Evolutionary conservation across 345 rosid species (phyloP).

Genomic region (Mallotus nudiflorus): DNA sequence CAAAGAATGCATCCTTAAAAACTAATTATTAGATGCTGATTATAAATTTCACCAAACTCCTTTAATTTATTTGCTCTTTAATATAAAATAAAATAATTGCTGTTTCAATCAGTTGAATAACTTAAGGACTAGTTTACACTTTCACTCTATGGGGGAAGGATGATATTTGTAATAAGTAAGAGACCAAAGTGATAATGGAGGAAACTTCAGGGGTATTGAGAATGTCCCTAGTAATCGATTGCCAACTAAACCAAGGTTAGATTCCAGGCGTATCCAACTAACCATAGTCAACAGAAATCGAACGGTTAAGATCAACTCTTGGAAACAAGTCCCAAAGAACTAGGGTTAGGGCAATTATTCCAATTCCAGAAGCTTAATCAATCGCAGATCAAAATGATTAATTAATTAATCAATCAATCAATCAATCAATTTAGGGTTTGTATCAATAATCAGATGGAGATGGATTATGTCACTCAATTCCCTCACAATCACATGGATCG

Average conservation of each 20-base stretch:
- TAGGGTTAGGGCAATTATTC: constrained; percentile 17
- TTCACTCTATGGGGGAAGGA: no score
- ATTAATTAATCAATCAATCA: constrained; percentile 1
- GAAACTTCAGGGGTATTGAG: no score
- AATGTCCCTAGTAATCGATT: no score
- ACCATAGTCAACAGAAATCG: constrained; percentile 8
- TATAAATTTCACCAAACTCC: no score
- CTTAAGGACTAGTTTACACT: no score
- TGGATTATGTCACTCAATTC: constrained; percentile 52
- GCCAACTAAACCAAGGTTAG: constrained; percentile 21
- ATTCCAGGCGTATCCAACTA: constrained; percentile 2
- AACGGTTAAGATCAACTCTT: constrained; percentile 21
- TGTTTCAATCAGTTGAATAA: no score
- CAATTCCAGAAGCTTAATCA: neutral
- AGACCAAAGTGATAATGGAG: no score
- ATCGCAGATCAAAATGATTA: neutral
- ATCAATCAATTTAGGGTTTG: constrained; percentile 9
- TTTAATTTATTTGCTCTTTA: no score
- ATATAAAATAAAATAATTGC: no score
- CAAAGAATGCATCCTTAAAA: no score
- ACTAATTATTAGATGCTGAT: no score
- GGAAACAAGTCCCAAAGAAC: constrained; percentile 3
- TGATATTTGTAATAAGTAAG: no score
- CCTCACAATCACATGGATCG: constrained; percentile 56
- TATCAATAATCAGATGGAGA: constrained; percentile 35